Conservation (phyloP, 2,329 filamentous ascomycete species). For the Cladosporium sp. region DNA sequence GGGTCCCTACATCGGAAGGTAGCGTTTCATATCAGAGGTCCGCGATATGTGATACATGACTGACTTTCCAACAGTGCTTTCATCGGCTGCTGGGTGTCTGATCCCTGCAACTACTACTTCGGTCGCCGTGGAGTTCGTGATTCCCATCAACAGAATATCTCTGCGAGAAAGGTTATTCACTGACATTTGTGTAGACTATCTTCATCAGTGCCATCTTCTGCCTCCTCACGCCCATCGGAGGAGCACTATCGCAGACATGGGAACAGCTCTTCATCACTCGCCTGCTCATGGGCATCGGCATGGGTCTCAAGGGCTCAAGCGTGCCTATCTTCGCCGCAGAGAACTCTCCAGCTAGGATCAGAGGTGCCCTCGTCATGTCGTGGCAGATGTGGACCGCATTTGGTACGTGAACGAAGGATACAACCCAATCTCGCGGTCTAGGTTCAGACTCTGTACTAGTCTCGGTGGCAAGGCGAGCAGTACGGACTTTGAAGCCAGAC, state of each 20-base stretch:
- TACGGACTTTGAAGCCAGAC: not conserved
- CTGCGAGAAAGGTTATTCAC: not conserved
- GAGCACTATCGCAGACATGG: constrained; percentile 60
- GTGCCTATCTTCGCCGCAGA: constrained; percentile 56
- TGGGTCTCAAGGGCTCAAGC: constrained; percentile 47
- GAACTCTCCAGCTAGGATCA: constrained; percentile 55
- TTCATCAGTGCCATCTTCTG: constrained; percentile 54
- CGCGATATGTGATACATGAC: constrained; percentile 22
- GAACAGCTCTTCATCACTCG: constrained; percentile 34
- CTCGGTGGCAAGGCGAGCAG: not conserved
- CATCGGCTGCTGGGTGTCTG: constrained; percentile 37
- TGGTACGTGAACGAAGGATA: constrained; percentile 30
- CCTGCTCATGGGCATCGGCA: constrained; percentile 42
- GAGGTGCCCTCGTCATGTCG: constrained; percentile 58
- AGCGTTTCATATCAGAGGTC: not conserved
- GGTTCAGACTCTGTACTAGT: not conserved
- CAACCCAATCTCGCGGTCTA: not conserved
- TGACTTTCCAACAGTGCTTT: constrained; percentile 25
- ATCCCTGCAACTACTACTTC: constrained; percentile 47
- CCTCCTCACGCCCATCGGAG: constrained; percentile 68
- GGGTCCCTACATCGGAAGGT: constrained; percentile 52
- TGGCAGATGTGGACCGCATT: constrained; percentile 54
- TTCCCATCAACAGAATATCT: not conserved
- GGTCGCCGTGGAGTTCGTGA: constrained; percentile 34
- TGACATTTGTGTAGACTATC: constrained; percentile 29